These are phyloP conservation scores for Eustoma russellianum DNA, from an alignment of 257 asterid genomes.

Conservation along the genomic window DNA sequence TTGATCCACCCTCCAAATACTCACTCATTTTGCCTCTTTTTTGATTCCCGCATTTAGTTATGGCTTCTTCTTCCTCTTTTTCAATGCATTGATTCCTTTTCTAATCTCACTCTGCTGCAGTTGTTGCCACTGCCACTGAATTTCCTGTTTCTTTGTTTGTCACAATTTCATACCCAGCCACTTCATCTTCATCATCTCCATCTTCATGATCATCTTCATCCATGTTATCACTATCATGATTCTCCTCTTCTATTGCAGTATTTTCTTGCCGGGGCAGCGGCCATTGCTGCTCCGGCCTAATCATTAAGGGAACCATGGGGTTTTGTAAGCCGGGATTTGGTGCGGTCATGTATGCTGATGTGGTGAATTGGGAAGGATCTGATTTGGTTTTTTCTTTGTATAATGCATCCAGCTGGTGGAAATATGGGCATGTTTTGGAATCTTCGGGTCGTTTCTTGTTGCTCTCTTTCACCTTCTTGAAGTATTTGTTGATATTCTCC, in stretches of 20 bases:
- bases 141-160: constrained; percentile 28
- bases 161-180: constrained; percentile 54
- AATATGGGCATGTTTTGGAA: constrained; percentile 88
- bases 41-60: no score
- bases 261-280: constrained; percentile 32
- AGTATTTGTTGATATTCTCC: constrained; percentile 96
- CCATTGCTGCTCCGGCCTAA: constrained; percentile 92
- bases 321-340: constrained; percentile 17
- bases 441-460: constrained; percentile 75
- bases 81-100: no score
- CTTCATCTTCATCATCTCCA: constrained; percentile 29
- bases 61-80: no score
- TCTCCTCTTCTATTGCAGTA: constrained; percentile 12
- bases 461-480: constrained; percentile 85
- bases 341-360: constrained; percentile 10
- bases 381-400: constrained; percentile 51
- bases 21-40: constrained; percentile 11
- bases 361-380: constrained; percentile 11
- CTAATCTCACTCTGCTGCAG: constrained; percentile 19
- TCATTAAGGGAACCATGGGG: constrained; percentile 58
- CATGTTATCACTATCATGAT: constrained; percentile 25
- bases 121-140: constrained; percentile 31
- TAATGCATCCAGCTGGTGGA: constrained; percentile 71
- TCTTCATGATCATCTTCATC: constrained; percentile 27
- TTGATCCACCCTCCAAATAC: constrained; percentile 19